phyloP scores from a whole-genome alignment of 176 grass and related monocot species.

The Tillandsia leiboldiana region DNA sequence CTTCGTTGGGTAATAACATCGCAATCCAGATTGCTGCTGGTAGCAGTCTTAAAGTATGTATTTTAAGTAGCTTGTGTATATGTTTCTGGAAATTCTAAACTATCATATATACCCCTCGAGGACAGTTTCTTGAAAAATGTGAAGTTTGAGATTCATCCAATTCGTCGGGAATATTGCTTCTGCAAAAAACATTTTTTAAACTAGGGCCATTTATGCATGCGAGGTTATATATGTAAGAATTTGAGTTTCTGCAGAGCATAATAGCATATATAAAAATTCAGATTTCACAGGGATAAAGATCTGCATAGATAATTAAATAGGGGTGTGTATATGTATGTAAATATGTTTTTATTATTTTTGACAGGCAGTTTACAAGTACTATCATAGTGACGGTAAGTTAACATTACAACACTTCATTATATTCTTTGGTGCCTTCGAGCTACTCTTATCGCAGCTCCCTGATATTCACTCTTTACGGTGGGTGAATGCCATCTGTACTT shows the following conservation, averaged over 20 bases:
- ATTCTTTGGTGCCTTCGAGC: constrained; percentile 43
- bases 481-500: constrained; percentile 71
- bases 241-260: too few species aligned
- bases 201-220: too few species aligned
- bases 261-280: too few species aligned
- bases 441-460: constrained; percentile 68
- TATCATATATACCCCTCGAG: too few species aligned
- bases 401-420: constrained; percentile 77
- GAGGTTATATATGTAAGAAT: too few species aligned
- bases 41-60: constrained; percentile 56
- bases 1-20: constrained; percentile 68
- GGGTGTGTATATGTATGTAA: too few species aligned
- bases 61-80: background rate
- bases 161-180: too few species aligned
- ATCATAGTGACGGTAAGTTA: constrained; percentile 21
- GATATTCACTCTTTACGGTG: constrained; percentile 74
- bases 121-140: too few species aligned
- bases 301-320: too few species aligned
- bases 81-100: background rate
- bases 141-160: too few species aligned
- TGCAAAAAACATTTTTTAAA: too few species aligned
- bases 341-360: background rate
- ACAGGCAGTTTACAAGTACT: constrained; percentile 57
- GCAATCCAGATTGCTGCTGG: constrained; percentile 78
- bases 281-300: too few species aligned